These are phyloP conservation scores for Globisporangium barbulae DNA, from an alignment of 352 stramenopile genomes.

Conservation along the genomic window DNA sequence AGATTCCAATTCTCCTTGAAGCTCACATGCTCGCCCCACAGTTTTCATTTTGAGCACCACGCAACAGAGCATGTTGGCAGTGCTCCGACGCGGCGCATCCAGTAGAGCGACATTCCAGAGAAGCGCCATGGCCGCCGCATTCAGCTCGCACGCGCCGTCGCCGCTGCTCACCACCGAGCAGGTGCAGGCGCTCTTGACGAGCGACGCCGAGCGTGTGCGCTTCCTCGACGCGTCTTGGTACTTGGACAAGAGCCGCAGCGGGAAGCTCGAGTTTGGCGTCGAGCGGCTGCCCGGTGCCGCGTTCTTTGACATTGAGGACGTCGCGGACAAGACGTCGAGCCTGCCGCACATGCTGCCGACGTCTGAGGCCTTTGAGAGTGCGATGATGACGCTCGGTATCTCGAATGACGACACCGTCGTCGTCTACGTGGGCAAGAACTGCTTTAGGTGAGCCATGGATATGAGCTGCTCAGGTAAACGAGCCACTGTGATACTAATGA, in stretches of 20 bases:
- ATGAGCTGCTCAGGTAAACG: not conserved
- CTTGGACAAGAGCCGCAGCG: slow-evolving; percentile 70
- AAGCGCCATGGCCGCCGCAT: slow-evolving; percentile 5
- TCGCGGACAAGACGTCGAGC: slow-evolving; percentile 62
- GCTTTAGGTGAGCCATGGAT: slow-evolving; percentile 54
- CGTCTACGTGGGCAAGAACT: slow-evolving; percentile 80
- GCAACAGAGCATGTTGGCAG: slow-evolving; percentile 1
- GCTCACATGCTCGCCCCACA: not conserved
- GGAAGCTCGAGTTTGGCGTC: slow-evolving; percentile 45
- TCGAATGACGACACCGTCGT: slow-evolving; percentile 68
- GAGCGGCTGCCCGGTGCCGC: slow-evolving; percentile 74
- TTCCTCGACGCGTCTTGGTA: slow-evolving; percentile 85
- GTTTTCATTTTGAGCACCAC: not conserved
- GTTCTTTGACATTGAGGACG: slow-evolving; percentile 93
- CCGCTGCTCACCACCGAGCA: slow-evolving; percentile 60
- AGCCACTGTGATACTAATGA: not conserved
- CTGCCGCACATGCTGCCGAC: slow-evolving; percentile 85
- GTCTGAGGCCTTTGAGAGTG: slow-evolving; percentile 56
- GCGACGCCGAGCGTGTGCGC: slow-evolving; percentile 33
- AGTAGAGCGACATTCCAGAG: not conserved
- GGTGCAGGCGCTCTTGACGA: slow-evolving; percentile 30
- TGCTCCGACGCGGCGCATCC: slow-evolving; percentile 3
- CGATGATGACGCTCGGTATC: slow-evolving; percentile 66
- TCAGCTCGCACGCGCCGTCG: slow-evolving; percentile 19
- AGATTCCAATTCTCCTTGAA: not conserved